phyloP scores from a whole-genome alignment of 257 asterid genomes.

The Plantago ovata region DNA sequence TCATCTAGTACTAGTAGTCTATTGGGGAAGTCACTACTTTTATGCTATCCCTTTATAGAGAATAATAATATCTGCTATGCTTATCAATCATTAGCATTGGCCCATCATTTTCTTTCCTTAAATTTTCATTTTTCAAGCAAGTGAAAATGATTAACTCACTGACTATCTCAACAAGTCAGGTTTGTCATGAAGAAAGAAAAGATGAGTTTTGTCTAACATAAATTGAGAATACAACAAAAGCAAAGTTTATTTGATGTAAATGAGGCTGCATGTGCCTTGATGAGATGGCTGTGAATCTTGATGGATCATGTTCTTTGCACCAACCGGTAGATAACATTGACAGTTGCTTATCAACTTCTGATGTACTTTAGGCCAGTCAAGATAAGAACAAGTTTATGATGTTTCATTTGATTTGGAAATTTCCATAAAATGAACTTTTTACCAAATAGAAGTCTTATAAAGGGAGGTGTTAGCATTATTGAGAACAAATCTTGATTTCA shows the following conservation, averaged over 20 bases:
- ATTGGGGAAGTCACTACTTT: constrained; percentile 13
- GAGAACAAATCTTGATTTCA: constrained; percentile 7
- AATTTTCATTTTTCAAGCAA: constrained; percentile 2
- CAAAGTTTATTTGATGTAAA: too few species aligned
- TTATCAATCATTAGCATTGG: constrained; percentile 19
- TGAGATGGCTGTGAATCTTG: too few species aligned
- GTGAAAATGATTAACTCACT: constrained; percentile 8
- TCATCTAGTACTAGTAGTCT: constrained; percentile 22
- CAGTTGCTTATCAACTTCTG: constrained; percentile 1
- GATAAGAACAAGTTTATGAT: constrained; percentile 2
- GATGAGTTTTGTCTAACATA: too few species aligned
- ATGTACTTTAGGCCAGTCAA: constrained; percentile 3
- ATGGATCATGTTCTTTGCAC: too few species aligned
- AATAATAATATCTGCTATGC: constrained; percentile 12
- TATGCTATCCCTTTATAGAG: neutral
- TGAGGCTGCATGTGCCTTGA: too few species aligned
- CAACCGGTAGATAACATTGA: neutral
- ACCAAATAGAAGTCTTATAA: neutral
- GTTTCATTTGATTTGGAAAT: neutral
- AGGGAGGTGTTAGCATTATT: neutral
- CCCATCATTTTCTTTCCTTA: neutral
- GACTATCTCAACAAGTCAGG: neutral
- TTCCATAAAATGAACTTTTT: neutral
- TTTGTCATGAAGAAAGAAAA: neutral
- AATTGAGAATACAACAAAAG: too few species aligned